Base-by-base conservation (phyloP, 352 stramenopile species). In the Phytophthora multivora region DNA sequence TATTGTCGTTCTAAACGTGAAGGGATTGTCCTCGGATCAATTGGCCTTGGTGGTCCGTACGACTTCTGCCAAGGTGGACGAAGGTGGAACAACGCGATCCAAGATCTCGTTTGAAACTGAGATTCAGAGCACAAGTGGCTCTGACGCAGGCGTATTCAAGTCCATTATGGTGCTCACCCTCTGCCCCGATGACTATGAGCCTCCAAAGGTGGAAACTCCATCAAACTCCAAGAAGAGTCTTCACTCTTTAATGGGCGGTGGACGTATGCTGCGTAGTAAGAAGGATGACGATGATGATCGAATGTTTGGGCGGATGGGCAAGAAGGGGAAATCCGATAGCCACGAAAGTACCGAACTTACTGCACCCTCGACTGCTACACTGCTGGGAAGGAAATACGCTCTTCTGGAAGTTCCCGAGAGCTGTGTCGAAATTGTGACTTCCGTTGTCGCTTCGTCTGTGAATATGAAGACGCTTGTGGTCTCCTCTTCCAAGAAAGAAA, bases 391-490 rank as follows among this genome's bases (percentile, higher is more conserved):
- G 55, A 79, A 75, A 21, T 93, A 91, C 43, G 79, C 79, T 1
- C 77, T 95, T 10, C 33, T 93, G 18, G 82, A 91, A 40, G 75
- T 95, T 2, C 84, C 84, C n/a, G 84, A 93, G 60, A 85, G 83
- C 36, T 93, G 84, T 47, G 63, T 95, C 16, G 82, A 91, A 16
- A 77, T 83, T 23, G 61, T 95, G 6, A 90, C 84, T 23, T 79
- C 62, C 0, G 23, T 79, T 13, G 58, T 77, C 21, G 71, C 72
- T 3, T 69, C 59, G 2, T 62, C 7, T 15, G 64, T 94, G 2
- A 90, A 94, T 42, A 77, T 75, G 10, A 89, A 88, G 62, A 74
- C 79, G 6, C 71, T 95, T 4, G 72, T 91, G 6, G 51, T 73
- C 12, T 73, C 67, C 0, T 90, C 78, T 18, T 91, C 83, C 0